Evolutionary conservation across 2,329 filamentous ascomycete species (phyloP).

Genomic region (Camillea tinctor): DNA sequence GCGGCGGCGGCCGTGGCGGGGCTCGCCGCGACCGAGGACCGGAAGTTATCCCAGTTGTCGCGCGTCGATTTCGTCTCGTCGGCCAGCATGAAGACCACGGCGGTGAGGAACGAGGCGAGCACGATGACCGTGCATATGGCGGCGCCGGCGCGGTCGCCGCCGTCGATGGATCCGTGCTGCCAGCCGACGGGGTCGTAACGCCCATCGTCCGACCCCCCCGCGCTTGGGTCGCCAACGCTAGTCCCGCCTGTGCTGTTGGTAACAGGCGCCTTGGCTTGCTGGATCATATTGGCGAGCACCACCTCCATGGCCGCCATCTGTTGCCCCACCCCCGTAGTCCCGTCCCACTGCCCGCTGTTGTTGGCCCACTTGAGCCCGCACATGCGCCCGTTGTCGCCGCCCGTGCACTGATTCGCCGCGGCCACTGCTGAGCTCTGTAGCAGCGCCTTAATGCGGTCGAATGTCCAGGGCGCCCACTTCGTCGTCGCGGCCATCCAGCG

Average conservation of each 20-base stretch:
- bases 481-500: constrained; percentile 62
- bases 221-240: constrained; percentile 46
- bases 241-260: constrained; percentile 48
- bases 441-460: constrained; percentile 50
- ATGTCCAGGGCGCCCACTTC: constrained; percentile 62
- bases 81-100: constrained; percentile 47
- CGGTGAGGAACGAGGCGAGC: constrained; percentile 52
- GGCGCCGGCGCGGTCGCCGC: constrained; percentile 67
- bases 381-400: constrained; percentile 55
- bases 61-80: constrained; percentile 41
- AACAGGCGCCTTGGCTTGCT: constrained; percentile 38
- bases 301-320: constrained; percentile 70
- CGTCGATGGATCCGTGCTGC: constrained; percentile 43
- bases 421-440: constrained; percentile 56
- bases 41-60: constrained; percentile 27
- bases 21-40: constrained; percentile 11
- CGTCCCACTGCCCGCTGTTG: constrained; percentile 52
- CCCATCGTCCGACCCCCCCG: constrained; percentile 47
- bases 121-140: constrained; percentile 61
- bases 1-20: neutral
- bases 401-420: constrained; percentile 57
- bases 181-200: constrained; percentile 30
- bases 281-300: constrained; percentile 60
- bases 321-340: constrained; percentile 62
- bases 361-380: constrained; percentile 62